A percentile compares a stretch with the other conserved stretches of the same genome.
phyloP scores from a whole-genome alignment of 192 early-diverging fungal species.

The Mortierella hygrophila region DNA sequence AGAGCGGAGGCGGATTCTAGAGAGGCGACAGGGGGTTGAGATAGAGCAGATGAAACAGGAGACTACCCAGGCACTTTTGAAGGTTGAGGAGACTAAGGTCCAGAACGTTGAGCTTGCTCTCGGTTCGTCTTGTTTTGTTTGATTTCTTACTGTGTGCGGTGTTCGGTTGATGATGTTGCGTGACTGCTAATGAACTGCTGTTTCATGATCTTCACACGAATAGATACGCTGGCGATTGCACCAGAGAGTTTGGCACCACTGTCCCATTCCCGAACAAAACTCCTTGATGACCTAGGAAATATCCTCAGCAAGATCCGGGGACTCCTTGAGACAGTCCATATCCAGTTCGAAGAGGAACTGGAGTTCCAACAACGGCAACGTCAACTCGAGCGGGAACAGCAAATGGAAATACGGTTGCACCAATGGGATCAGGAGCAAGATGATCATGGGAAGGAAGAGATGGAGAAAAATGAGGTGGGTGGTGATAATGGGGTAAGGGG shows the following conservation, averaged over 20 bases:
- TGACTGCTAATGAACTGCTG: not conserved
- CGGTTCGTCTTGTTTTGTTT: not conserved
- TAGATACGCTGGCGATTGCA: conserved; percentile 12
- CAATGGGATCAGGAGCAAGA: not conserved
- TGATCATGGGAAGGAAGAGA: not conserved
- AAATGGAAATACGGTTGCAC: not conserved
- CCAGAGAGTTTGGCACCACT: conserved; percentile 14
- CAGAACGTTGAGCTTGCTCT: conserved; percentile 7
- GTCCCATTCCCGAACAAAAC: conserved; percentile 10
- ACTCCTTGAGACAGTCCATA: conserved; percentile 18
- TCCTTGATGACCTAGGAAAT: conserved; percentile 13
- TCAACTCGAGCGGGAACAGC: not conserved
- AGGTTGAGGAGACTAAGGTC: conserved; percentile 1
- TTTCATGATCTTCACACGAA: not conserved
- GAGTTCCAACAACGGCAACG: not conserved
- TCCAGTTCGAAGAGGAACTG: not conserved
- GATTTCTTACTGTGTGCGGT: not conserved
- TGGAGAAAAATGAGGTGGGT: not conserved
- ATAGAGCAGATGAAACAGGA: conserved; percentile 23
- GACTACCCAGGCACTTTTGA: conserved; percentile 4
- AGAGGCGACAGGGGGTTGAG: conserved; percentile 13
- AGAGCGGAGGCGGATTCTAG: conserved; percentile 10
- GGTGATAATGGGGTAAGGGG: not conserved
- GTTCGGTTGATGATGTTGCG: not conserved
- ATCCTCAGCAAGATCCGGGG: conserved; percentile 13